These are phyloP conservation scores for Clarkia xantiana DNA, from an alignment of 345 rosid species.

Conservation along the genomic window DNA sequence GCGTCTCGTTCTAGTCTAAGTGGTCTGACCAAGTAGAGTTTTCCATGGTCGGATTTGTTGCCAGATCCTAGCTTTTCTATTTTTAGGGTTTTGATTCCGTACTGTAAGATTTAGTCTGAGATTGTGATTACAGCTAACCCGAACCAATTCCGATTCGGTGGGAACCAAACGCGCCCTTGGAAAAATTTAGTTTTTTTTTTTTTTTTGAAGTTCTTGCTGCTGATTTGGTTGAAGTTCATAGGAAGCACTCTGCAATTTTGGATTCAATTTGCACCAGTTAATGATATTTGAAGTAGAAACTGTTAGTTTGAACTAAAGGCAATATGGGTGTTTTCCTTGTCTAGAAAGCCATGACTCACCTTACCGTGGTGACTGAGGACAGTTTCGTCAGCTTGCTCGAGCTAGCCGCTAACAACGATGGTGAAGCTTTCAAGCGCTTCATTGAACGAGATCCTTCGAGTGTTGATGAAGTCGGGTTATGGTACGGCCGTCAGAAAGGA, in stretches of 20 bases:
- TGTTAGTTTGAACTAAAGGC: background rate
- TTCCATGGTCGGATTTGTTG: background rate
- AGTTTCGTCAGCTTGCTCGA: conserved; percentile 77
- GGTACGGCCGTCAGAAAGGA: conserved; percentile 89
- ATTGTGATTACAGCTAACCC: too few species aligned
- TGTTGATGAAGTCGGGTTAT: conserved; percentile 59
- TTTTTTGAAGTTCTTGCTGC: too few species aligned
- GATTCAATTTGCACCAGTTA: too few species aligned
- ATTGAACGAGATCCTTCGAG: conserved; percentile 50
- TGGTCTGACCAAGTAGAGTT: background rate
- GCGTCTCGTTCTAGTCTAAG: background rate
- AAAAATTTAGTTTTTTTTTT: too few species aligned
- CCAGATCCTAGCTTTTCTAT: background rate
- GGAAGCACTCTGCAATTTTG: too few species aligned
- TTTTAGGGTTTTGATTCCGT: background rate
- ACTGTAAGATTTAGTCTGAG: too few species aligned
- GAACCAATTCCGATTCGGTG: too few species aligned
- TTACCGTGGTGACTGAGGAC: conserved; percentile 69
- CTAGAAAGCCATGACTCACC: conserved; percentile 51
- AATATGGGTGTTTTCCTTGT: background rate
- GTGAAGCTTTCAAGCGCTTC: conserved; percentile 41
- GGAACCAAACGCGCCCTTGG: too few species aligned
- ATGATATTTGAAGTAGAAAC: too few species aligned
- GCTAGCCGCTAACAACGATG: conserved; percentile 83
- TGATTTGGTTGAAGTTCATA: too few species aligned